Conservation (phyloP, 1,284 basidiomycete genomes). For the Microbotryomycetes sp. region DNA sequence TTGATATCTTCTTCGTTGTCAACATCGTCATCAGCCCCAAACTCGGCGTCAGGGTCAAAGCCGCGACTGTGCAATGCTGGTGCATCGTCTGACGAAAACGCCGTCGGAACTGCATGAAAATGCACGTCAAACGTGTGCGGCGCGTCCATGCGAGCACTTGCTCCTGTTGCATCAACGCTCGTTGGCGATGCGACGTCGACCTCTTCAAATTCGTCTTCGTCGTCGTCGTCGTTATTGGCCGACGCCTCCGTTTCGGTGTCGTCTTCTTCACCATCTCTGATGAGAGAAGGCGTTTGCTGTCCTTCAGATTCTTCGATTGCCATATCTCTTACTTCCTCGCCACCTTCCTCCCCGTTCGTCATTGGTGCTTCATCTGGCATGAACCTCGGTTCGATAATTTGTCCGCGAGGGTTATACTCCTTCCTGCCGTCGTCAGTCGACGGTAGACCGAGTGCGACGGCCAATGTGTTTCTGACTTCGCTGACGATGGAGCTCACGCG, state of each 20-base stretch:
- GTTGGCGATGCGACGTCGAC: neutral
- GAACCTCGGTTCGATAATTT: neutral
- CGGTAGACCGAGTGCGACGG: conserved; percentile 10
- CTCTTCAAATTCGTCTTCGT: conserved; percentile 24
- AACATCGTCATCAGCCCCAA: conserved; percentile 11
- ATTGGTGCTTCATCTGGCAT: neutral
- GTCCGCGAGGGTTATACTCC: neutral
- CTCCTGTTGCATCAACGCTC: neutral
- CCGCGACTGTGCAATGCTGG: conserved; percentile 8
- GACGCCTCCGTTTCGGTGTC: neutral
- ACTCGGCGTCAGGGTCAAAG: conserved; percentile 25
- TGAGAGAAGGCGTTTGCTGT: neutral
- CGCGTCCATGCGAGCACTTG: neutral
- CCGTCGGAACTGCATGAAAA: no score
- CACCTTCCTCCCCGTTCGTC: neutral
- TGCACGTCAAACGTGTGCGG: neutral
- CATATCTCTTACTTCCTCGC: neutral
- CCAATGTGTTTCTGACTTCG: conserved; percentile 5
- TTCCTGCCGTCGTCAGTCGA: conserved; percentile 4
- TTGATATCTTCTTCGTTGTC: neutral
- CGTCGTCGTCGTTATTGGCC: conserved; percentile 1
- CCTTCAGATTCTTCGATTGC: neutral
- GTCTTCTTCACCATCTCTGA: neutral
- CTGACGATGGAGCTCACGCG: conserved; percentile 13
- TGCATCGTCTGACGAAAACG: no score